Evolutionary conservation across 2,329 filamentous ascomycete genomes (phyloP), one percentile per base, ranked within the genome.

Genomic region (Myriosclerotinia scirpicola): DNA sequence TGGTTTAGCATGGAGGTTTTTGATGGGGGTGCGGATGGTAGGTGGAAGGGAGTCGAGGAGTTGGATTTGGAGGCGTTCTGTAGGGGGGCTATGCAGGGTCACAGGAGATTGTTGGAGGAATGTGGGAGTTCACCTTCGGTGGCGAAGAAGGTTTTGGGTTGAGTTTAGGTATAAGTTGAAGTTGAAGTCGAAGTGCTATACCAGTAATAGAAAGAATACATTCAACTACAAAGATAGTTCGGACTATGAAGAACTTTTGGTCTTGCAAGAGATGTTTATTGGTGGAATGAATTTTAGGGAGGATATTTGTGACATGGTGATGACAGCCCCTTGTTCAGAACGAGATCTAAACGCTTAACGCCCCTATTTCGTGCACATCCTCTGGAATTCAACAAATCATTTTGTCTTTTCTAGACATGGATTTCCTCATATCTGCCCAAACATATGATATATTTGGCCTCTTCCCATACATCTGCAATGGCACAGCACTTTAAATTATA

Each of bases 1-100:
- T 91, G 85, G 84, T 84, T 91, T 69, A 88, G 85, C 0, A 84
- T 90, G 67, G 89, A 92, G 76, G 85, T 91, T 0, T 92, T 91
- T 75, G 88, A 91, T 74, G 79, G 81, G 1, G 85, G 84, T 3
- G 77, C 78, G 3, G 80, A 85, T 42, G 84, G 4, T 9, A 60
- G 62, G 30, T 48, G 67, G 79, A 84, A 84, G 1, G 82, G 83
- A 68, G 82, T 81, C 42, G 82, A 80, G 67, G 67, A 77, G 44
- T 36, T 48, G 12, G 73, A 78, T 58, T 74, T 85, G 75, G 73
- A 76, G 2, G 74, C 75, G 7, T 87, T 82, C 76, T 82, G 84
- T 56, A 78, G 79, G 70, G 79, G 81, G 64, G 85, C 83, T 0
- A 84, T 82, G 79, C 77, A 66, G 65, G 70, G 68, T 46, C 53